Percentiles rank a stretch among this genome's conserved stretches.
phyloP scores from a whole-genome alignment of 805 yeast genomes.

The Huiozyma sinensis region DNA sequence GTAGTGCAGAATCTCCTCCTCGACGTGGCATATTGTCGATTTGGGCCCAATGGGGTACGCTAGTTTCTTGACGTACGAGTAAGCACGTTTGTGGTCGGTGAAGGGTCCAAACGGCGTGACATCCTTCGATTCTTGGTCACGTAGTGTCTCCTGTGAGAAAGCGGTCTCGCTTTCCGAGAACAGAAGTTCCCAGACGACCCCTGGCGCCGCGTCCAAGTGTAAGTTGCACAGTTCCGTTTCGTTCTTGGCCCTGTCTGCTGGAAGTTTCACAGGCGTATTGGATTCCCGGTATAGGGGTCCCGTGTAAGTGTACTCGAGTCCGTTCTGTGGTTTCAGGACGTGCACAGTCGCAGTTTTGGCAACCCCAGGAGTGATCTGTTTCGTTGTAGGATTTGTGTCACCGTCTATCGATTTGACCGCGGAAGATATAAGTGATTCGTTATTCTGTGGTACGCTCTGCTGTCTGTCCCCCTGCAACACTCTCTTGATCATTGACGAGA shows the following conservation, averaged over 20 bases:
- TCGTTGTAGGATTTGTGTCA: constrained; percentile 18
- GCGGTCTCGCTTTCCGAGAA: constrained; percentile 49
- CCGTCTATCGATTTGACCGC: constrained; percentile 11
- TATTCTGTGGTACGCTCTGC: constrained; percentile 24
- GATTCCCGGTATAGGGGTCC: constrained; percentile 44
- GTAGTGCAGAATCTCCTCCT: constrained; percentile 45
- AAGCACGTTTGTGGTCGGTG: constrained; percentile 37
- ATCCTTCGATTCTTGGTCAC: constrained; percentile 28
- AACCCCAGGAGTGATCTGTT: constrained; percentile 12
- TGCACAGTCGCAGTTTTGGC: constrained; percentile 18
- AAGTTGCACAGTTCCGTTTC: constrained; percentile 46
- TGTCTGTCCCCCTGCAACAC: constrained; percentile 7
- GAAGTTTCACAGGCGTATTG: not conserved
- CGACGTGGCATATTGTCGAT: constrained; percentile 64
- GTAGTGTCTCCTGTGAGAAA: constrained; percentile 35
- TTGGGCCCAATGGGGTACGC: constrained; percentile 86
- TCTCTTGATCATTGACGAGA: not conserved
- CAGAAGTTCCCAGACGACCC: constrained; percentile 55
- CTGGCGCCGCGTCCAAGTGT: constrained; percentile 60
- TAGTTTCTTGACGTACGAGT: constrained; percentile 62
- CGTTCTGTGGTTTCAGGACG: constrained; percentile 12
- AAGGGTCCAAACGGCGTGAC: constrained; percentile 24
- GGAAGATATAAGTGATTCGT: constrained; percentile 26
- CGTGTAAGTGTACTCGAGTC: constrained; percentile 30
- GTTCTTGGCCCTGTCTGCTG: constrained; percentile 21